These are phyloP conservation scores for Malus orientalis DNA, from an alignment of 306 rosid species.

Conservation along the genomic window DNA sequence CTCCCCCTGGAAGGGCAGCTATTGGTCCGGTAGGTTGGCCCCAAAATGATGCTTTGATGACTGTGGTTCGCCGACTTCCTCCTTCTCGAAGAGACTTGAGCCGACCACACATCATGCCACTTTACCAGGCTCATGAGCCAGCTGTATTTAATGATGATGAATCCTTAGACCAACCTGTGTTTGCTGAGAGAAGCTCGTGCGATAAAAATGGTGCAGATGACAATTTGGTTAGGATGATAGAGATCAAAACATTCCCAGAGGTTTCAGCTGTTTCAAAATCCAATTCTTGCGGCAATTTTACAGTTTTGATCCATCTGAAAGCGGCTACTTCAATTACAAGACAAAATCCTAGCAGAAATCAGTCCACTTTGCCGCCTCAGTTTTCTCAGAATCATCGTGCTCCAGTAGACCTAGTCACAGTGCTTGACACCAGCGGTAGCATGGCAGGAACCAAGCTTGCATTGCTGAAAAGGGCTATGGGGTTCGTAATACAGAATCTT, in stretches of 20 bases:
- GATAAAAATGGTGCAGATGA: constrained; percentile 27
- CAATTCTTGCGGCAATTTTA: constrained; percentile 45
- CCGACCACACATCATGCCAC: constrained; percentile 69
- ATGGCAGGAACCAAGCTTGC: constrained; percentile 99
- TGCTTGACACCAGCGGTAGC: constrained; percentile 93
- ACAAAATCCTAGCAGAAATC: constrained; percentile 36
- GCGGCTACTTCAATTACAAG: constrained; percentile 46
- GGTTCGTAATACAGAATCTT: constrained; percentile 90
- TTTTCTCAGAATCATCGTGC: constrained; percentile 66
- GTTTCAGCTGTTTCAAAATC: constrained; percentile 55
- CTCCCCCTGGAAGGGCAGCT: constrained; percentile 44
- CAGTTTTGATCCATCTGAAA: constrained; percentile 79
- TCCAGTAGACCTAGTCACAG: constrained; percentile 93
- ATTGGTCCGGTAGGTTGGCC: constrained; percentile 65
- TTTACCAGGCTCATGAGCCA: constrained; percentile 74
- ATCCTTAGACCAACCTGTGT: constrained; percentile 43
- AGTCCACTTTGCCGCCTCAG: constrained; percentile 30
- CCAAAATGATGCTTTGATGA: constrained; percentile 79
- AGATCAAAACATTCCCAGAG: constrained; percentile 69
- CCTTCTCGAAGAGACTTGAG: constrained; percentile 63
- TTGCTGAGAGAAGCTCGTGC: constrained; percentile 31
- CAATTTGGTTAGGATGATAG: constrained; percentile 35
- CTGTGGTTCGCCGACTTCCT: constrained; percentile 65
- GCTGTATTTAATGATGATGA: constrained; percentile 80
- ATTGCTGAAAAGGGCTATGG: constrained; percentile 90